Evolutionary conservation across 306 rosid species (phyloP).

Genomic region (Styphnolobium japonicum): DNA sequence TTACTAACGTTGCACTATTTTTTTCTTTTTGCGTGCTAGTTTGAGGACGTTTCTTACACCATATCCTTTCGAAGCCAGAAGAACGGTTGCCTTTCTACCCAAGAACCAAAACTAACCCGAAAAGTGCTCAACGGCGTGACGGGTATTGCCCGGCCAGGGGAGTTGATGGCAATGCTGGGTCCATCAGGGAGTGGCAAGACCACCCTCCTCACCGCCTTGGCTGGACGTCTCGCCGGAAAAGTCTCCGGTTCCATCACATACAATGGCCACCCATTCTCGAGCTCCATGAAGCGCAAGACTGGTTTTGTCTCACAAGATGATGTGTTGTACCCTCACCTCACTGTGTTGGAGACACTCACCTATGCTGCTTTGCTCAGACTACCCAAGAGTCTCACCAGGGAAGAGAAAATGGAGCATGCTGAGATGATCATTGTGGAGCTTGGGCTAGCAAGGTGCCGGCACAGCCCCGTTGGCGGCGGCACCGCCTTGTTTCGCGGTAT

Average conservation of each 20-base stretch:
- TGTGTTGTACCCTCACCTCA: constrained; percentile 63
- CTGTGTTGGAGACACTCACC: constrained; percentile 57
- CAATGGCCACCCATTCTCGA: constrained; percentile 51
- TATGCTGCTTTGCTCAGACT: constrained; percentile 61
- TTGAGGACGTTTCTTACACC: constrained; percentile 54
- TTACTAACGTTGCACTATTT: background rate
- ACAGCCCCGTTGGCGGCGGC: constrained; percentile 48
- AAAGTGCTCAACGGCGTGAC: constrained; percentile 49
- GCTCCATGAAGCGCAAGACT: constrained; percentile 49
- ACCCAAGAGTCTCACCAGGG: constrained; percentile 42
- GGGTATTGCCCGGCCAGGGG: constrained; percentile 60
- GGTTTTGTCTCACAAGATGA: constrained; percentile 78
- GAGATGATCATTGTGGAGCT: constrained; percentile 48
- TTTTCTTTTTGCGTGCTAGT: constrained; percentile 45
- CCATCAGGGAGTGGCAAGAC: constrained; percentile 85
- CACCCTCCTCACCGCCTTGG: constrained; percentile 60
- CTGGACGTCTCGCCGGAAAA: constrained; percentile 50
- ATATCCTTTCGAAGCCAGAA: constrained; percentile 23
- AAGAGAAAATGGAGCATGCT: constrained; percentile 56
- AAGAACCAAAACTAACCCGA: constrained; percentile 29
- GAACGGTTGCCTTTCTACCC: constrained; percentile 29
- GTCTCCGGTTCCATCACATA: constrained; percentile 53
- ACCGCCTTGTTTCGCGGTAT: constrained; percentile 44
- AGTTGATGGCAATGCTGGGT: constrained; percentile 74
- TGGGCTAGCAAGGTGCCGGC: constrained; percentile 50